Evolutionary conservation across 345 rosid species (phyloP), one percentile per base, ranked within the genome.

Genomic region (Eucalyptus pumila): DNA sequence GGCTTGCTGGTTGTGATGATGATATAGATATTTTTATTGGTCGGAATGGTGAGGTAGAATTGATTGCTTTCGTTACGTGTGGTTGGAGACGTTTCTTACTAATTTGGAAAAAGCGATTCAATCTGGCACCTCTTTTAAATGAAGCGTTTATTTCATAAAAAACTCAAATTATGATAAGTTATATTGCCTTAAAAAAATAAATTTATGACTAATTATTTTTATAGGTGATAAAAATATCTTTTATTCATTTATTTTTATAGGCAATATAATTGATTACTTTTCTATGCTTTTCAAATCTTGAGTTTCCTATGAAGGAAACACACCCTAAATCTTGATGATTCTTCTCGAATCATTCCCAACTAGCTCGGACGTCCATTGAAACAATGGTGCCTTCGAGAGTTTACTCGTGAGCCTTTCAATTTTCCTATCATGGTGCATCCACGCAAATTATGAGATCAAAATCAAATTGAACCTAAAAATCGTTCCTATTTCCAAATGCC

Each of bases 301-400:
- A 62, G 2, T 30, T 62, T 62, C 16, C 5, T 8, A 30, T 0
- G 2, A 30, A 62, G 15, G 14, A 30, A 14, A 62, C 5, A 0
- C 72, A 30, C 34, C 17, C 16, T 62, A 30, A 30, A 30, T 62
- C 16, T 62, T 30, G 17, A 62, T 62, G 2, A 30, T 30, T n/a
- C 19, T 4, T 62, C 9, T 62, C 5, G 7, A 30, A 62, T 14
- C 1, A 30, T 30, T 62, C 15, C 8, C 14, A 58, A 2, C 72
- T 14, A 30, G 34, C 19, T 14, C 5, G 5, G 72, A 30, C 3
- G 1, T 72, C 8, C 8, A 72, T 72, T 2, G 19, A 72, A 10
- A 37, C 45, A 17, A 17, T 10, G 26, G 8, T 23, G 40, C 14
- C 4, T 5, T 19, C 3, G 13, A 17, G 14, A 72, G 11, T 72